Evolutionary conservation across 805 yeast species (phyloP).

Genomic region (Isabelozyma heimii): DNA sequence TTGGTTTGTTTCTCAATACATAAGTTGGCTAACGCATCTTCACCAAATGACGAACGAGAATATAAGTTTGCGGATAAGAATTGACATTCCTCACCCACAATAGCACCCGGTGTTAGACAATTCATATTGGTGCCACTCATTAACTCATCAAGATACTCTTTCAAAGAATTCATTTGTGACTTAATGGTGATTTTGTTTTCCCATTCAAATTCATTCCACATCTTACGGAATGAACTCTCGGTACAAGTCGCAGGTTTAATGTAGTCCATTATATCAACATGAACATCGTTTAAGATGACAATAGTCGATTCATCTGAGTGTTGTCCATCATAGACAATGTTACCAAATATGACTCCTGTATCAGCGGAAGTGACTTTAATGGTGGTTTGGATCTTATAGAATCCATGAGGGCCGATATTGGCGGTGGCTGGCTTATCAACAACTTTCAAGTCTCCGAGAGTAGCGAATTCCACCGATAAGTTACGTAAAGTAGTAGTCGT

Average conservation of each 20-base stretch:
- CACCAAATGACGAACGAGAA: slow-evolving; percentile 92
- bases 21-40: slow-evolving; percentile 93
- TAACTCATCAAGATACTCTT: slow-evolving; percentile 74
- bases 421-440: slow-evolving; percentile 87
- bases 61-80: slow-evolving; percentile 93
- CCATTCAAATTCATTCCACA: slow-evolving; percentile 99
- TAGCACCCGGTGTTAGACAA: slow-evolving; percentile 87
- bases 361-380: slow-evolving; percentile 95
- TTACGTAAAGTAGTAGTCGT: slow-evolving; percentile 88
- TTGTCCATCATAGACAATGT: slow-evolving; percentile 93
- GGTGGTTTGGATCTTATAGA: slow-evolving; percentile 84
- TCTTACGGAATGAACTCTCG: slow-evolving; percentile 86
- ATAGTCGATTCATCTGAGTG: slow-evolving; percentile 86
- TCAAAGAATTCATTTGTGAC: slow-evolving; percentile 62
- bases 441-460: slow-evolving; percentile 92
- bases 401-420: slow-evolving; percentile 96
- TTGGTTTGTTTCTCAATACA: slow-evolving; percentile 80
- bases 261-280: slow-evolving; percentile 95
- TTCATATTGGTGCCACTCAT: slow-evolving; percentile 89
- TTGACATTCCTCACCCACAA: slow-evolving; percentile 84
- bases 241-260: slow-evolving; percentile 91
- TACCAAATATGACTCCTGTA: slow-evolving; percentile 97
- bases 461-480: slow-evolving; percentile 90
- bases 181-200: slow-evolving; percentile 94
- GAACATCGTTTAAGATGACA: slow-evolving; percentile 91